A percentile compares a stretch with the other conserved stretches of the same genome.
Evolutionary conservation across 768 basidiomycete species (phyloP).

Genomic region (Russula foetens): DNA sequence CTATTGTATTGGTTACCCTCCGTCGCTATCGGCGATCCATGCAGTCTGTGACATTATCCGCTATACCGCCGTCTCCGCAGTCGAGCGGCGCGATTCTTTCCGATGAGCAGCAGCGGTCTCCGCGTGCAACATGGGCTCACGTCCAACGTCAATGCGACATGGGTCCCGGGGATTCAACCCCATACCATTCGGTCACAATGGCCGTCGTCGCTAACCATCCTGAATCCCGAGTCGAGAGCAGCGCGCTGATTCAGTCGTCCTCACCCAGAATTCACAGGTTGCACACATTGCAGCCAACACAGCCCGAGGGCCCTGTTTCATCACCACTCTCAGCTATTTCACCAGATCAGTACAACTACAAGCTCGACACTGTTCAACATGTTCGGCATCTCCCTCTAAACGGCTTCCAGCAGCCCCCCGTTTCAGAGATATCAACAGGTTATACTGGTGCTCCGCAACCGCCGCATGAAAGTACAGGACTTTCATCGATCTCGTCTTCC

Average conservation of each 20-base stretch:
- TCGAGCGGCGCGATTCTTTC: conserved; percentile 13
- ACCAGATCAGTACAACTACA: conserved; percentile 29
- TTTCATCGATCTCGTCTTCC: conserved; percentile 43
- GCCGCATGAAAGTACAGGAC: conserved; percentile 41
- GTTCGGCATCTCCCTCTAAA: conserved; percentile 43
- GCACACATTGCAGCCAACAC: conserved; percentile 41
- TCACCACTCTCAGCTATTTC: conserved; percentile 44
- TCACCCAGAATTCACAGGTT: conserved; percentile 46
- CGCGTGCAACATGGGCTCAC: conserved; percentile 20
- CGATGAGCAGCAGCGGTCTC: conserved; percentile 17
- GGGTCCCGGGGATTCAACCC: conserved; percentile 12
- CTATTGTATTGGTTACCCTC: neutral
- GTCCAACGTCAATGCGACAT: conserved; percentile 21
- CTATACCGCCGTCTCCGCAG: conserved; percentile 11
- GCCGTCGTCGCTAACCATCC: conserved; percentile 7
- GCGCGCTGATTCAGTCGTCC: conserved; percentile 38
- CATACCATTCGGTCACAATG: neutral
- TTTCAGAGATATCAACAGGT: conserved; percentile 29
- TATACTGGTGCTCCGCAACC: conserved; percentile 32
- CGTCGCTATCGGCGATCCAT: conserved; percentile 13
- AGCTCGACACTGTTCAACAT: conserved; percentile 33
- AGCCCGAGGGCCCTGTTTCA: conserved; percentile 25
- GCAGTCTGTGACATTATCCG: conserved; percentile 13
- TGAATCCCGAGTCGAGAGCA: conserved; percentile 26
- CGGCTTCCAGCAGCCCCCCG: conserved; percentile 30